phyloP scores from a whole-genome alignment of 1,284 basidiomycete species.

The Cerrena zonata region DNA sequence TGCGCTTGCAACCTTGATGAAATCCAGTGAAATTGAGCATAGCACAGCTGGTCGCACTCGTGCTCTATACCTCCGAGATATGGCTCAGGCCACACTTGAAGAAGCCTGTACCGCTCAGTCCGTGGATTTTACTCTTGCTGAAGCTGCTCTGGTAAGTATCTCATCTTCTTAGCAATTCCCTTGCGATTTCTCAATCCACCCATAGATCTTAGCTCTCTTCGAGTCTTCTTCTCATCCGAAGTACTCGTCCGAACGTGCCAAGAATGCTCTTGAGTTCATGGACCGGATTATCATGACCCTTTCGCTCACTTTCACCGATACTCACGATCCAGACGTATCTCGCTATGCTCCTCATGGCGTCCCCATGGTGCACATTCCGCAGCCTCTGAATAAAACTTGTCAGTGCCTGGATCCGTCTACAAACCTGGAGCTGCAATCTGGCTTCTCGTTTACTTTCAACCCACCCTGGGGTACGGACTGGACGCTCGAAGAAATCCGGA shows the following conservation, averaged over 20 bases:
- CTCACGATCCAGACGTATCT: constrained; percentile 46
- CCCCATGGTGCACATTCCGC: constrained; percentile 36
- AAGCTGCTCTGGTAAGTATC: constrained; percentile 70
- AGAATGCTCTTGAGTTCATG: constrained; percentile 47
- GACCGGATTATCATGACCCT: constrained; percentile 58
- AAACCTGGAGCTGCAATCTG: constrained; percentile 23
- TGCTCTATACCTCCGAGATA: constrained; percentile 48
- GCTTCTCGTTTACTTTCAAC: constrained; percentile 41
- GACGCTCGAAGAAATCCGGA: constrained; percentile 46
- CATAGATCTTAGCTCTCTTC: constrained; percentile 65
- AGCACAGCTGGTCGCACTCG: constrained; percentile 44
- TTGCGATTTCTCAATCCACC: not conserved
- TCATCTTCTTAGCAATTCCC: no score
- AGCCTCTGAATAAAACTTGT: constrained; percentile 31
- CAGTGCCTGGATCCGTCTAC: constrained; percentile 41
- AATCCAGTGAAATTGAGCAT: constrained; percentile 60
- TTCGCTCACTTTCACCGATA: constrained; percentile 52
- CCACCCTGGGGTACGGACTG: constrained; percentile 59
- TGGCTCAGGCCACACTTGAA: constrained; percentile 50
- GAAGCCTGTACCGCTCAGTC: constrained; percentile 44
- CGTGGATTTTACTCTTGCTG: constrained; percentile 59
- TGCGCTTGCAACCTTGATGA: constrained; percentile 67
- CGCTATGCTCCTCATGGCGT: constrained; percentile 44
- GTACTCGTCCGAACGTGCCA: constrained; percentile 49
- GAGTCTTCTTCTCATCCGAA: constrained; percentile 68